A percentile compares a stretch with the other conserved stretches of the same genome.
Evolutionary conservation across 2,329 filamentous ascomycete species (phyloP).

Genomic region (Sporothrix pallida): DNA sequence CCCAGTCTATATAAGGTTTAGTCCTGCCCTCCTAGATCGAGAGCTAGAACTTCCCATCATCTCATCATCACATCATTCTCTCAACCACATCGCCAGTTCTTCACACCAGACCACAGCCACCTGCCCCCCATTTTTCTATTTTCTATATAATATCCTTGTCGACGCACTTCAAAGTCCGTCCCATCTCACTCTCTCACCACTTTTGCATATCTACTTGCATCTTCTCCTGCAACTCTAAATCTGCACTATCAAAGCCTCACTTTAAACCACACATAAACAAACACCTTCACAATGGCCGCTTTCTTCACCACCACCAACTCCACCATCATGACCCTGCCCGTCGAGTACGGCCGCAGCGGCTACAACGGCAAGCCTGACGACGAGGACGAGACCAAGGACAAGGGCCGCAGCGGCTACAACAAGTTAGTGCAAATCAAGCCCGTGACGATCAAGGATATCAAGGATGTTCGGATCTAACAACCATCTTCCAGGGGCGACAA

Average conservation of each 20-base stretch:
- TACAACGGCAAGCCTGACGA: slow-evolving; percentile 51
- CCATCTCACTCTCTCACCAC: neutral
- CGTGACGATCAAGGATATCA: neutral
- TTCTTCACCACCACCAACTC: slow-evolving; percentile 47
- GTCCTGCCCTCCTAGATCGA: slow-evolving; percentile 7
- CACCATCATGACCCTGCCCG: slow-evolving; percentile 40
- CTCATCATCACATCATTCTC: slow-evolving; percentile 28
- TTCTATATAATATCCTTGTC: slow-evolving; percentile 31
- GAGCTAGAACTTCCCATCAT: slow-evolving; percentile 22
- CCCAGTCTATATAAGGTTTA: slow-evolving; percentile 30
- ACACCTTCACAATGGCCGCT: slow-evolving; percentile 42
- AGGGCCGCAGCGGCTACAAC: slow-evolving; percentile 57
- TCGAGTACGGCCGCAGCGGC: slow-evolving; percentile 50
- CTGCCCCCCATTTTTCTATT: no score
- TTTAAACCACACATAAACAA: neutral
- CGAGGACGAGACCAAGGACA: slow-evolving; percentile 45
- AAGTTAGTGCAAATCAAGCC: slow-evolving; percentile 40
- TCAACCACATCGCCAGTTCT: slow-evolving; percentile 16
- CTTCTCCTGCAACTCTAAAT: neutral
- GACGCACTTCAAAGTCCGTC: slow-evolving; percentile 9
- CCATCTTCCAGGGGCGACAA: slow-evolving; percentile 38
- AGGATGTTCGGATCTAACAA: neutral
- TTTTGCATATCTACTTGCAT: neutral
- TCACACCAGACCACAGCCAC: neutral
- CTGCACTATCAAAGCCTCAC: neutral